A percentile compares a stretch with the other conserved stretches of the same genome.
phyloP scores from a whole-genome alignment of 352 stramenopile genomes.

The Phytophthora nicotianae region DNA sequence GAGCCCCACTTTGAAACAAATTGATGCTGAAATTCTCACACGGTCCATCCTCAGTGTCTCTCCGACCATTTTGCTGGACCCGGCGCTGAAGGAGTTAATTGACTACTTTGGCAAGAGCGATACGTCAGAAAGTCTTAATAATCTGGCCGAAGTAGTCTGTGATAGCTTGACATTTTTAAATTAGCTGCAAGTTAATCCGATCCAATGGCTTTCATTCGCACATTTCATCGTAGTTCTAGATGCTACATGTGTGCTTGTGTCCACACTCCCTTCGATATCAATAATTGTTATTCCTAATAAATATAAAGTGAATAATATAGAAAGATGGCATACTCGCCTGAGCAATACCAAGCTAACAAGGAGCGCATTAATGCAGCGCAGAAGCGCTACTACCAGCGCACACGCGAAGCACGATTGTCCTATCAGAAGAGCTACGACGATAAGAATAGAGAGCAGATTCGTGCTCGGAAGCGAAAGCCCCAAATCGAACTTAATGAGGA shows the following conservation, averaged over 20 bases:
- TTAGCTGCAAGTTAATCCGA: conserved; percentile 1
- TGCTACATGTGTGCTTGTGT: too few relatives aligned
- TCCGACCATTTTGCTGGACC: conserved; percentile 9
- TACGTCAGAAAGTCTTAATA: conserved; percentile 2
- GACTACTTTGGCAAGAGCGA: conserved; percentile 1
- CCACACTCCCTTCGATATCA: too few relatives aligned
- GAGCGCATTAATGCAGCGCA: conserved; percentile 1
- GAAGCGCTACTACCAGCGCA: conserved; percentile 7
- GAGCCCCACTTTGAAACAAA: conserved; percentile 23
- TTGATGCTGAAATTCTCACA: conserved; percentile 39
- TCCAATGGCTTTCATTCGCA: too few relatives aligned
- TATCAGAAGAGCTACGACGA: conserved; percentile 1
- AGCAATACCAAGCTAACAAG: too few relatives aligned
- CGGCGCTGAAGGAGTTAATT: neutral
- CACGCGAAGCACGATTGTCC: neutral
- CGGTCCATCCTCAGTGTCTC: conserved; percentile 28
- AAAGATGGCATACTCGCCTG: neutral
- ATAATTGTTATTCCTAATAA: too few relatives aligned
- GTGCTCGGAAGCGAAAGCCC: too few relatives aligned
- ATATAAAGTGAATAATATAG: neutral
- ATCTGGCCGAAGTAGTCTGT: conserved; percentile 4
- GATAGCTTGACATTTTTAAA: neutral
- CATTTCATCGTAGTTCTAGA: too few relatives aligned
- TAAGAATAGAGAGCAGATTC: neutral
- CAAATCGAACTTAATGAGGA: too few relatives aligned